These are phyloP conservation scores for Ceratobasidium sp. DNA, from an alignment of 1,284 basidiomycete species.

Conservation along the genomic window DNA sequence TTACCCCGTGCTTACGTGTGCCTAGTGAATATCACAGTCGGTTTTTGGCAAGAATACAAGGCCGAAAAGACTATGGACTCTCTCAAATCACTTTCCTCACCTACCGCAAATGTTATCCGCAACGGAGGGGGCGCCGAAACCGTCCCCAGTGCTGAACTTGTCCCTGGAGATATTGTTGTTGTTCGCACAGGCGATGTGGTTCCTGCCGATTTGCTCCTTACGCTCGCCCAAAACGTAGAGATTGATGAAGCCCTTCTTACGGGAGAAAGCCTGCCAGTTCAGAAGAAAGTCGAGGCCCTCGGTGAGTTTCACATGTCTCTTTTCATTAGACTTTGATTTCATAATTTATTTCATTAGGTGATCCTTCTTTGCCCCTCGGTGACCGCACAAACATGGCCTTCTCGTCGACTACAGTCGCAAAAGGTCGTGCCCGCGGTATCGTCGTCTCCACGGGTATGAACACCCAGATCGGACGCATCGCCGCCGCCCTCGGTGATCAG, in stretches of 20 bases:
- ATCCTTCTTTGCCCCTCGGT: conserved; percentile 59
- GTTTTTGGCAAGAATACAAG: conserved; percentile 69
- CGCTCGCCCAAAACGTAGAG: conserved; percentile 45
- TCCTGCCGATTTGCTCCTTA: conserved; percentile 69
- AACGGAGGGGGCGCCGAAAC: conserved; percentile 63
- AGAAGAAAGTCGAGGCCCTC: conserved; percentile 52
- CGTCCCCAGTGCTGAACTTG: conserved; percentile 71
- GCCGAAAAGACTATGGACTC: conserved; percentile 73
- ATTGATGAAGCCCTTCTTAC: conserved; percentile 49
- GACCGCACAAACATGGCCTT: conserved; percentile 72
- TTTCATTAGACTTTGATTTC: conserved; percentile 23
- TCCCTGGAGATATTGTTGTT: conserved; percentile 73
- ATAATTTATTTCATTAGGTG: conserved; percentile 22
- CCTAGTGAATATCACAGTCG: conserved; percentile 59
- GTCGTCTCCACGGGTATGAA: conserved; percentile 75
- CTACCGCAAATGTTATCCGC: conserved; percentile 73
- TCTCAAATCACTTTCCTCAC: conserved; percentile 70
- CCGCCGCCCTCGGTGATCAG: conserved; percentile 61
- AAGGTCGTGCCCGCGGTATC: conserved; percentile 73
- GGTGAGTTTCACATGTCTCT: conserved; percentile 60
- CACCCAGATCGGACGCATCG: conserved; percentile 75
- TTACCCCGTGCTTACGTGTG: conserved; percentile 18
- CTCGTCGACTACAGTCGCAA: conserved; percentile 74
- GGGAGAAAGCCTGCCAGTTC: conserved; percentile 49
- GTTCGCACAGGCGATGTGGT: conserved; percentile 73